phyloP scores from a whole-genome alignment of 1,284 basidiomycete genomes.

The Ceratobasidium sp. region DNA sequence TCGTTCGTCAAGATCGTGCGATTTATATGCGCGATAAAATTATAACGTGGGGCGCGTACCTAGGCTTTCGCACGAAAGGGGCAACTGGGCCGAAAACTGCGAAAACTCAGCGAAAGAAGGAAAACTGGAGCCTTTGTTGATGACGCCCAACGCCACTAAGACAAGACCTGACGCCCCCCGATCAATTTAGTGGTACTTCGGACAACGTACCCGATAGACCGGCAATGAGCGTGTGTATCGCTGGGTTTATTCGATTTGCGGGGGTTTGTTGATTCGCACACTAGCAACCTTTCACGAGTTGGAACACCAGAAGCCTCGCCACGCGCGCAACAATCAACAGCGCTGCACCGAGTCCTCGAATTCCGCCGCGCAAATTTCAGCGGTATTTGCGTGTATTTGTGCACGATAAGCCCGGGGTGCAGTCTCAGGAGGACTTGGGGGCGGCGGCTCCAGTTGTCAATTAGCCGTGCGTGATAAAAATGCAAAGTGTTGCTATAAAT shows the following conservation, averaged over 20 bases:
- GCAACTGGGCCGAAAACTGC: not conserved
- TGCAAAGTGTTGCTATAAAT: slow-evolving; percentile 4
- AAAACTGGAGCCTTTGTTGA: not conserved
- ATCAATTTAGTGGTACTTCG: not conserved
- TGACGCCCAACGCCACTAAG: slow-evolving; percentile 15
- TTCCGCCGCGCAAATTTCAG: slow-evolving; percentile 23
- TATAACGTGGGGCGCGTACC: not conserved
- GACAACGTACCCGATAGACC: not conserved
- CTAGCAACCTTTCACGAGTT: slow-evolving; percentile 10
- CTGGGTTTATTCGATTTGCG: not conserved
- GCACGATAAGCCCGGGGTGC: slow-evolving; percentile 33
- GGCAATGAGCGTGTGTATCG: slow-evolving; percentile 8
- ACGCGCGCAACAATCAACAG: slow-evolving; percentile 9
- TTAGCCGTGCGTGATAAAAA: slow-evolving; percentile 25
- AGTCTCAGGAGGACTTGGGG: slow-evolving; percentile 22
- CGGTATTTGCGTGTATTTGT: slow-evolving; percentile 14
- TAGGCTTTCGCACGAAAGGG: slow-evolving; percentile 4
- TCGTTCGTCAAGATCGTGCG: slow-evolving; percentile 14
- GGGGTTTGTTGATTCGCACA: slow-evolving; percentile 20
- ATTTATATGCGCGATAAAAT: slow-evolving; percentile 8
- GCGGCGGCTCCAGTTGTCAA: not conserved
- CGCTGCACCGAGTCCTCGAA: not conserved
- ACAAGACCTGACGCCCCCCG: not conserved
- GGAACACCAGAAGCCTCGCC: slow-evolving; percentile 32
- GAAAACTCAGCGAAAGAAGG: not conserved